phyloP scores from a whole-genome alignment of 768 basidiomycete species.

The Tulasnella sp. region DNA sequence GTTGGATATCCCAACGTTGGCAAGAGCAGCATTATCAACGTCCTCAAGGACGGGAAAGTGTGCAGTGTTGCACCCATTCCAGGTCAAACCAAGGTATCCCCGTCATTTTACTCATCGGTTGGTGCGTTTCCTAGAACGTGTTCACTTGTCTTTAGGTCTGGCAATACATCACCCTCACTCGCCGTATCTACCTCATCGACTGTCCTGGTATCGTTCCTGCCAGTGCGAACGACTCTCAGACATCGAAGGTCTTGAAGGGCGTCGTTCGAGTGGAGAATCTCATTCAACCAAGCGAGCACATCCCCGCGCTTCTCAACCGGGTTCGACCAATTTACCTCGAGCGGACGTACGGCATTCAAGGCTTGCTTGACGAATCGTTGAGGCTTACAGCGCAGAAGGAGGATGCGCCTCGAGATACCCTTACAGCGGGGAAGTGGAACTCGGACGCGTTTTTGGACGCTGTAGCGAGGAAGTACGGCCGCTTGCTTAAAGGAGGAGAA shows the following conservation, averaged over 20 bases:
- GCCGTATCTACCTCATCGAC: conserved; percentile 96
- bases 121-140: background rate
- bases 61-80: conserved; percentile 95
- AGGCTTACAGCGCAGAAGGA: conserved; percentile 6
- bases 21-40: conserved; percentile 96
- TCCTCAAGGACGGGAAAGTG: conserved; percentile 94
- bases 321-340: conserved; percentile 55
- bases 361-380: background rate
- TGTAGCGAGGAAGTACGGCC: conserved; percentile 85
- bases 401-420: background rate
- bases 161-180: conserved; percentile 98
- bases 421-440: conserved; percentile 41
- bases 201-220: conserved; percentile 97
- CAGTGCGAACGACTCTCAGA: conserved; percentile 83
- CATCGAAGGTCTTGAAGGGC: conserved; percentile 89
- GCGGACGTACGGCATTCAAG: conserved; percentile 20
- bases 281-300: conserved; percentile 84
- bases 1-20: conserved; percentile 98
- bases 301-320: conserved; percentile 79
- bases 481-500: conserved; percentile 92
- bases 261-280: conserved; percentile 95
- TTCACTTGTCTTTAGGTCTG: conserved; percentile 50
- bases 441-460: conserved; percentile 74
- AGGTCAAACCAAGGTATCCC: conserved; percentile 80
- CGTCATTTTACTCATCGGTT: background rate